Conservation (phyloP, 2,329 filamentous ascomycete species). For the Chaetoscypha palmicola region DNA sequence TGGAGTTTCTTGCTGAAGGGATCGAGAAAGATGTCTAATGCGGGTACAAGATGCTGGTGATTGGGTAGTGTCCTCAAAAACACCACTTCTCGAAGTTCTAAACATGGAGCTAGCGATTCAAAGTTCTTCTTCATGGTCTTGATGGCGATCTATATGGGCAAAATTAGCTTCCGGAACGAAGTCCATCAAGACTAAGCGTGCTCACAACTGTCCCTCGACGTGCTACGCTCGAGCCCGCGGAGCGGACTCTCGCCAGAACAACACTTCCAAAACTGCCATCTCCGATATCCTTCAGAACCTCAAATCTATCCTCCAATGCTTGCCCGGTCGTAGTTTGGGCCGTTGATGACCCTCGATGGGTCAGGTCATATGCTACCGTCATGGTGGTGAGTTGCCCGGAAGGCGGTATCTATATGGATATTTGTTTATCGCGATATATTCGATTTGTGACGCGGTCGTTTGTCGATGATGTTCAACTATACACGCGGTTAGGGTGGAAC, state of each 20-base stretch:
- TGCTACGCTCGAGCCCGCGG: conserved; percentile 80
- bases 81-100: conserved; percentile 94
- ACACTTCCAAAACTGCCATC: conserved; percentile 99
- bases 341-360: conserved; percentile 59
- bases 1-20: conserved; percentile 94
- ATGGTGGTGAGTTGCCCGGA: conserved; percentile 42
- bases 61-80: conserved; percentile 84
- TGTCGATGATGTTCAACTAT: conserved; percentile 15
- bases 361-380: conserved; percentile 69
- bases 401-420: background rate
- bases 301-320: conserved; percentile 87
- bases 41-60: conserved; percentile 91
- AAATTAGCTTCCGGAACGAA: conserved; percentile 14
- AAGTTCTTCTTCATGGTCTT: conserved; percentile 99
- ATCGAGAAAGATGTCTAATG: conserved; percentile 96
- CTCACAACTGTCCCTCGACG: conserved; percentile 87
- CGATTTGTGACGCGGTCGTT: conserved; percentile 10
- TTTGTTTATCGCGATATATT: conserved; percentile 4
- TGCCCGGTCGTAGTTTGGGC: conserved; percentile 37
- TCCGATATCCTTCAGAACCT: conserved; percentile 95
- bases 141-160: conserved; percentile 70
- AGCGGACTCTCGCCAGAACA: conserved; percentile 81
- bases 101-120: conserved; percentile 80
- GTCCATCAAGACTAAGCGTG: conserved; percentile 20
- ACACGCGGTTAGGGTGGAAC: background rate